Percentiles rank a stretch among this genome's conserved stretches.
These are phyloP conservation scores for Corniculantispora saksenae DNA, from an alignment of 2,329 filamentous ascomycete species.

Conservation along the genomic window DNA sequence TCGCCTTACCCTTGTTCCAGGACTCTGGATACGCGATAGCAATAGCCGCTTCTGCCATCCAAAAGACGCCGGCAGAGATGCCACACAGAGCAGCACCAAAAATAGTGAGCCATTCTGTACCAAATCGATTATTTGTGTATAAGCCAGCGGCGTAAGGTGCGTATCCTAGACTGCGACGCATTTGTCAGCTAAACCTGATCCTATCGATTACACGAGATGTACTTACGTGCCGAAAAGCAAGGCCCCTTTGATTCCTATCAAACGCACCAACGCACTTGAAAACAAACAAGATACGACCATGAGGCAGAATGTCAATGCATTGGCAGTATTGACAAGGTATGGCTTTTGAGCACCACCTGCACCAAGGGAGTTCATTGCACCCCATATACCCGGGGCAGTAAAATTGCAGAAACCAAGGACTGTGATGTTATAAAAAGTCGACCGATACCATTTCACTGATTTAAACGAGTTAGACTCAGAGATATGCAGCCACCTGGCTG, in stretches of 20 bases:
- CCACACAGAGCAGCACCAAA: conserved; percentile 70
- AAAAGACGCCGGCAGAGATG: conserved; percentile 71
- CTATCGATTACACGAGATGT: too few relatives aligned
- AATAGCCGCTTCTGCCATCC: conserved; percentile 74
- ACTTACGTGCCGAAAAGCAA: conserved; percentile 68
- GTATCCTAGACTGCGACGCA: conserved; percentile 56
- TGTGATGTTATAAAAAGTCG: conserved; percentile 71
- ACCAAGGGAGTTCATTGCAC: conserved; percentile 71
- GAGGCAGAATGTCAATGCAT: conserved; percentile 69
- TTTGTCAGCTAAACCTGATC: neutral
- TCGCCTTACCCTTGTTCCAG: conserved; percentile 62
- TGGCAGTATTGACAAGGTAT: conserved; percentile 68
- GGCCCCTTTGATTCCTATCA: conserved; percentile 70
- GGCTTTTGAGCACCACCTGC: conserved; percentile 67
- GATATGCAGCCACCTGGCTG: too few relatives aligned
- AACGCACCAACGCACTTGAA: conserved; percentile 62
- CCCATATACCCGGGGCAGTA: conserved; percentile 71
- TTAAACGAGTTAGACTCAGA: conserved; percentile 3
- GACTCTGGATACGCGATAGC: conserved; percentile 73
- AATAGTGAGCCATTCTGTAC: conserved; percentile 67
- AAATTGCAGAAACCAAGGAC: conserved; percentile 72
- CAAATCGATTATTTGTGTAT: conserved; percentile 72
- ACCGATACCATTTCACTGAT: conserved; percentile 67
- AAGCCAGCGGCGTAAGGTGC: conserved; percentile 70
- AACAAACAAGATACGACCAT: conserved; percentile 73